A percentile compares a stretch with the other conserved stretches of the same genome.
phyloP scores from a whole-genome alignment of 768 basidiomycete species.

The Boletus bicolor region DNA sequence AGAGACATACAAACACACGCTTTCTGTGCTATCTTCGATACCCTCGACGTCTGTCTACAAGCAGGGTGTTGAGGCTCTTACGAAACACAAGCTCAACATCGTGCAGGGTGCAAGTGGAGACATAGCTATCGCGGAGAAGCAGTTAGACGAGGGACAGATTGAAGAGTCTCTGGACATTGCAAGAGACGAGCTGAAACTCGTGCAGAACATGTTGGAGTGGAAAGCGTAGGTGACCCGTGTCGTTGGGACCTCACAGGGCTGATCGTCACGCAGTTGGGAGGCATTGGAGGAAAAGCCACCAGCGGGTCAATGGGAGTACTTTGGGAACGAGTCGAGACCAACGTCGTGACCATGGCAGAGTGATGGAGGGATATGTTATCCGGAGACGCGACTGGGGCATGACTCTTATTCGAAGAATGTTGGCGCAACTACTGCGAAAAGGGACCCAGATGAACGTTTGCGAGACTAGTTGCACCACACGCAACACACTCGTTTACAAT shows the following conservation, averaged over 20 bases:
- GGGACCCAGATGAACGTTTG: slow-evolving; percentile 27
- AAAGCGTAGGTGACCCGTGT: slow-evolving; percentile 69
- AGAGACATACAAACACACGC: slow-evolving; percentile 74
- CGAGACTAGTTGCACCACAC: neutral
- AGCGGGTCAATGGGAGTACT: slow-evolving; percentile 86
- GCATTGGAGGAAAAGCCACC: slow-evolving; percentile 77
- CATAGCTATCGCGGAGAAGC: slow-evolving; percentile 63
- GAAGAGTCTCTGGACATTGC: slow-evolving; percentile 85
- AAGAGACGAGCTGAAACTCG: slow-evolving; percentile 74
- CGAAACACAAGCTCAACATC: slow-evolving; percentile 72
- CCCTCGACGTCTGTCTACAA: slow-evolving; percentile 87
- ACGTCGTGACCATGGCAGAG: slow-evolving; percentile 27
- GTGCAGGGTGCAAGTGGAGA: slow-evolving; percentile 69
- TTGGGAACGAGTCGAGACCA: slow-evolving; percentile 51
- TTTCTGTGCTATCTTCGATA: slow-evolving; percentile 61
- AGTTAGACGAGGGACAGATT: slow-evolving; percentile 80
- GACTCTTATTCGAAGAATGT: slow-evolving; percentile 3
- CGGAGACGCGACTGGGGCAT: neutral
- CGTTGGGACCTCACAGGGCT: slow-evolving; percentile 1
- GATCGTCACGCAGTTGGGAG: slow-evolving; percentile 67
- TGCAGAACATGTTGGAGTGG: slow-evolving; percentile 87
- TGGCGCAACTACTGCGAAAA: slow-evolving; percentile 1
- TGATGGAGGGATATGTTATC: neutral
- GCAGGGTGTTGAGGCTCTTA: slow-evolving; percentile 83
- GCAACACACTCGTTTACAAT: too few species aligned